Conservation (phyloP, 2,329 filamentous ascomycete genomes). For the Mycocentrospora acerina region DNA sequence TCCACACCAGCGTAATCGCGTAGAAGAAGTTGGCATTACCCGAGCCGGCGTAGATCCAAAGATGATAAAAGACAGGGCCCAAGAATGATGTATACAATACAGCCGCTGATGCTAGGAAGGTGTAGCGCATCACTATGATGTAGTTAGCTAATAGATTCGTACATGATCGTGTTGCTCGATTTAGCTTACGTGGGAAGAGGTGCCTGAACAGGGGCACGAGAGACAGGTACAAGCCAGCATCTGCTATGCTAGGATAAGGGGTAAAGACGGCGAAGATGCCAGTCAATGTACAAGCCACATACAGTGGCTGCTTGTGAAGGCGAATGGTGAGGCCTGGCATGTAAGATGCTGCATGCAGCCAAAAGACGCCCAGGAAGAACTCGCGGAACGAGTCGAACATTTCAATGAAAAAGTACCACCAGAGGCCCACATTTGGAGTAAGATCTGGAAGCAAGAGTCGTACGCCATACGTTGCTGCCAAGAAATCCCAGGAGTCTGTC, state of each 20-base stretch:
- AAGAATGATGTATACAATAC: slow-evolving; percentile 86
- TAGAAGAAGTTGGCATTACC: slow-evolving; percentile 99
- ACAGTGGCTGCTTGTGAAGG: slow-evolving; percentile 81
- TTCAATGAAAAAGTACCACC: slow-evolving; percentile 99
- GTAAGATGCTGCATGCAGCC: slow-evolving; percentile 90
- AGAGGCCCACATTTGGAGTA: slow-evolving; percentile 91
- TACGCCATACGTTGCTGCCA: slow-evolving; percentile 87
- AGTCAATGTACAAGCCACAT: slow-evolving; percentile 78
- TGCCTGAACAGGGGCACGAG: slow-evolving; percentile 86
- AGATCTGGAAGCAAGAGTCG: slow-evolving; percentile 89
- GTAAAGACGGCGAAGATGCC: slow-evolving; percentile 96
- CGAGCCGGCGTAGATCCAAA: slow-evolving; percentile 98
- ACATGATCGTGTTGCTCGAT: not conserved
- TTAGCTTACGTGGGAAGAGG: slow-evolving; percentile 71
- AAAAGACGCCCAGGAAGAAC: slow-evolving; percentile 98
- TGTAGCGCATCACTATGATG: slow-evolving; percentile 78
- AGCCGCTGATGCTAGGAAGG: slow-evolving; percentile 79
- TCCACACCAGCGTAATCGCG: slow-evolving; percentile 98
- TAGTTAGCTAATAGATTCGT: slow-evolving; percentile 7
- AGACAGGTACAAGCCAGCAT: slow-evolving; percentile 82
- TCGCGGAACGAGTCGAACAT: slow-evolving; percentile 98
- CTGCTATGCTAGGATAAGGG: slow-evolving; percentile 90
- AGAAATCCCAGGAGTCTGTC: slow-evolving; percentile 82
- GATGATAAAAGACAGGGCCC: slow-evolving; percentile 91
- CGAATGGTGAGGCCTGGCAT: slow-evolving; percentile 83